Conservation (phyloP, 805 yeast genomes). For the Lachancea meyersii region DNA sequence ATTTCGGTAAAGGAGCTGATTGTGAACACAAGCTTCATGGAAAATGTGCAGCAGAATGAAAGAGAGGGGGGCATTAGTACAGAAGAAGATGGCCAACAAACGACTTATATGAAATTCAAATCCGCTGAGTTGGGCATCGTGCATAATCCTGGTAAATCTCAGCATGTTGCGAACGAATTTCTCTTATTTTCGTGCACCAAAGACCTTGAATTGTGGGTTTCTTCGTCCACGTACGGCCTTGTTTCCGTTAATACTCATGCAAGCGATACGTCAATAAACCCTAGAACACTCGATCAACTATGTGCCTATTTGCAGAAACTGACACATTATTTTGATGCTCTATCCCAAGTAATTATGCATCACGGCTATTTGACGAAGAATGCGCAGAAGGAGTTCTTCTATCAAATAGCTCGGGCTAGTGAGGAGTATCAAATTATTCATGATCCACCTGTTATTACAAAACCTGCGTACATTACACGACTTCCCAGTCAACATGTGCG, state of each 20-base stretch:
- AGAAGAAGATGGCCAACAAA: neutral
- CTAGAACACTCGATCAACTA: constrained; percentile 35
- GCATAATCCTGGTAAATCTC: neutral
- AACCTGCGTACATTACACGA: constrained; percentile 77
- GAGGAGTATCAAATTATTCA: constrained; percentile 52
- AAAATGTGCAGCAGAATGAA: neutral
- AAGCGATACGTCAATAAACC: constrained; percentile 28
- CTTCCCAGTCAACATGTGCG: constrained; percentile 69
- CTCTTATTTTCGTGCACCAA: constrained; percentile 25
- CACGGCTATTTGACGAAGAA: constrained; percentile 11
- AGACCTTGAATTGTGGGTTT: constrained; percentile 28
- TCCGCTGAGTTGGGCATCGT: neutral
- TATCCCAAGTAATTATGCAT: constrained; percentile 9
- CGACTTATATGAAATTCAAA: neutral
- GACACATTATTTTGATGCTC: constrained; percentile 6
- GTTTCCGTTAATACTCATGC: constrained; percentile 29
- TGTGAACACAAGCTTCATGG: neutral
- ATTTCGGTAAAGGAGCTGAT: neutral
- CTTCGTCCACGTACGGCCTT: constrained; percentile 14
- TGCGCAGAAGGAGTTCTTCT: constrained; percentile 34
- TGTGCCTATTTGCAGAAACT: constrained; percentile 17
- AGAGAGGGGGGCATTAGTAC: neutral
- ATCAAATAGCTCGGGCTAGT: constrained; percentile 43
- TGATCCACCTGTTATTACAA: constrained; percentile 86
- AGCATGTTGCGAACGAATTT: constrained; percentile 1